Percentiles rank a stretch among this genome's conserved stretches.
These are phyloP conservation scores for Primulina huaijiensis DNA, from an alignment of 257 asterid genomes.

Conservation along the genomic window DNA sequence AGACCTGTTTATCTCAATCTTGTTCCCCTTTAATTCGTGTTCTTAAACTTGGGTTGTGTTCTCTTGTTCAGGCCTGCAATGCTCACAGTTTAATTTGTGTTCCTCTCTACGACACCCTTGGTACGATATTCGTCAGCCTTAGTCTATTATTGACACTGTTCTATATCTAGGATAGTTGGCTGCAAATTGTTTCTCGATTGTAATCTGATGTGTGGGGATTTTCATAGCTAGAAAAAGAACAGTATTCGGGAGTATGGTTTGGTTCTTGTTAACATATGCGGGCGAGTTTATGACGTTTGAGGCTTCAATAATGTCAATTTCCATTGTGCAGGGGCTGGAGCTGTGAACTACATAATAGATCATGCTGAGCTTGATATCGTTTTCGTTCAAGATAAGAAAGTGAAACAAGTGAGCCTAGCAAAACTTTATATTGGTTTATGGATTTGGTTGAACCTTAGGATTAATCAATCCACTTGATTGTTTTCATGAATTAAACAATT, in stretches of 20 bases:
- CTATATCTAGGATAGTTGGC: no score
- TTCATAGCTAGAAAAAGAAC: no score
- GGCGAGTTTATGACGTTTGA: no score
- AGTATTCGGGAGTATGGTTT: no score
- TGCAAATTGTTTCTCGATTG: no score
- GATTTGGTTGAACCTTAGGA: slow-evolving; percentile 3
- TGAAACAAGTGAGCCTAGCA: slow-evolving; percentile 57
- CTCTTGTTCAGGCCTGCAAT: slow-evolving; percentile 65
- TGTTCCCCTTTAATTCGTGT: not conserved
- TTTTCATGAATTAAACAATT: slow-evolving; percentile 5
- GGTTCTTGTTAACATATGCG: no score
- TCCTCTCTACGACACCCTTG: slow-evolving; percentile 93
- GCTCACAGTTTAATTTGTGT: slow-evolving; percentile 83
- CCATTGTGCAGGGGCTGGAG: slow-evolving; percentile 66
- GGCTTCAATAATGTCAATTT: not conserved
- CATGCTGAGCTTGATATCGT: slow-evolving; percentile 85
- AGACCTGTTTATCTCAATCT: not conserved
- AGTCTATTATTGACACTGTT: no score
- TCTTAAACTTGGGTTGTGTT: slow-evolving; percentile 8
- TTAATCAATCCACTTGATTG: not conserved
- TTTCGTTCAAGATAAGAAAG: slow-evolving; percentile 79
- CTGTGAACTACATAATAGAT: slow-evolving; percentile 72
- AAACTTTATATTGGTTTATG: slow-evolving; percentile 22
- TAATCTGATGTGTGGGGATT: no score
- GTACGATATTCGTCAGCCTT: slow-evolving; percentile 37